Evolutionary conservation across 495 filamentous ascomycete species (phyloP), one percentile per base, ranked within the genome.

Genomic region (Podospora didyma): DNA sequence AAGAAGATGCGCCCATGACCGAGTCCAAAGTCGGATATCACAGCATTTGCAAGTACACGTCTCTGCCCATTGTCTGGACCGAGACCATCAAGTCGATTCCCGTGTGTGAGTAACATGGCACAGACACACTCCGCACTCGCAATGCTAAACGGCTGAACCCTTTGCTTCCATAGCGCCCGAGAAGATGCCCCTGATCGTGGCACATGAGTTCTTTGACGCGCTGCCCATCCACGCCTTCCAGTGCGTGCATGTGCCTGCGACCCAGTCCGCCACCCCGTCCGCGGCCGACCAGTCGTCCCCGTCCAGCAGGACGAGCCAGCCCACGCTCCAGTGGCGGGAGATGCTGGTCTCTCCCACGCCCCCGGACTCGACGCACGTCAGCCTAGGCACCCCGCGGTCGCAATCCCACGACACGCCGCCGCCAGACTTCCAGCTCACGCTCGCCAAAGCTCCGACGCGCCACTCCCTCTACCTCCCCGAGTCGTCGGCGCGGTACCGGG

Each of bases 131-230:
- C 35, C 42, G 17, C 17, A n/a, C n/a, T n/a, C 34, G 20, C 0
- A 37, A 20, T 56, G 4, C 46, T 23, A 21, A 54, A 57, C 21
- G 16, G 46, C 53, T 23, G 49, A 53, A 10, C 53, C 21, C n/a
- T 19, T 7, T 37, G 34, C 59, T 28, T 5, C 55, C 26, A 31
- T 31, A 71, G 75, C 78, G 64, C 71, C 77, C 57, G 75, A 58
- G 55, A 91, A 89, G 62, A 89, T 85, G 16, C 92, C 94, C 1
- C 94, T 96, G 72, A 94, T 97, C 49, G 81, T 97, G 35, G 94
- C 93, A 11, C 94, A 98, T 68, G 94, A 98, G 68, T 97, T 98
- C 78, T 97, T 98, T 72, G 94, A 98, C 65, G 94, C 94, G n/a
- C 87, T 97, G 6, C 94, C 94, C 37, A 96, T 98, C 64, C 91